These are phyloP conservation scores for Takashimella tepidaria DNA, from an alignment of 1,284 basidiomycete genomes.

Conservation along the genomic window DNA sequence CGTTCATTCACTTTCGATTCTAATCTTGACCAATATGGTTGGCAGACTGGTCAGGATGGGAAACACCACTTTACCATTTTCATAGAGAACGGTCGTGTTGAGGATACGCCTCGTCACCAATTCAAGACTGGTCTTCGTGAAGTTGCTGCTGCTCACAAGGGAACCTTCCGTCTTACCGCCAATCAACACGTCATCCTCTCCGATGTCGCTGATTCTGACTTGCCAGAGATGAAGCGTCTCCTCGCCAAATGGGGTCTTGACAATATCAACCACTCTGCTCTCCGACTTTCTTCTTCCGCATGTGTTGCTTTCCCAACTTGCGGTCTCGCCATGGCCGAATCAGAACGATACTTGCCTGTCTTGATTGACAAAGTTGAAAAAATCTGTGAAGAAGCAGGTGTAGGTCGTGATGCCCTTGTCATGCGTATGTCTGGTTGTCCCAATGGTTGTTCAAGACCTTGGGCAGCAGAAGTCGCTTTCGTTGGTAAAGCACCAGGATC, in stretches of 20 bases:
- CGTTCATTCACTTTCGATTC: slow-evolving; percentile 76
- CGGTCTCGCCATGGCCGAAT: slow-evolving; percentile 91
- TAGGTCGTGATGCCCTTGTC: slow-evolving; percentile 88
- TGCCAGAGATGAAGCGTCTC: slow-evolving; percentile 71
- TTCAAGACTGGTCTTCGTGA: slow-evolving; percentile 92
- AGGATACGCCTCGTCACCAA: slow-evolving; percentile 81
- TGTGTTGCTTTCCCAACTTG: slow-evolving; percentile 99
- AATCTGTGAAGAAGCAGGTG: slow-evolving; percentile 86
- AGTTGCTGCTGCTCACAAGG: slow-evolving; percentile 91
- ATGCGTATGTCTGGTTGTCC: slow-evolving; percentile 99
- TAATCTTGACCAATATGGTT: slow-evolving; percentile 93
- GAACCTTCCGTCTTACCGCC: slow-evolving; percentile 82
- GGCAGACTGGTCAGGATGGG: slow-evolving; percentile 82
- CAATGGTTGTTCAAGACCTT: slow-evolving; percentile 88
- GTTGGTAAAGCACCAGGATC: slow-evolving; percentile 93
- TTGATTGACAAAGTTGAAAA: slow-evolving; percentile 93
- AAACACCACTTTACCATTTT: slow-evolving; percentile 89
- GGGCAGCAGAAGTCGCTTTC: slow-evolving; percentile 92
- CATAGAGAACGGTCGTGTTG: slow-evolving; percentile 95
- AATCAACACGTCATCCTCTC: slow-evolving; percentile 94
- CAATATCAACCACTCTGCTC: slow-evolving; percentile 71
- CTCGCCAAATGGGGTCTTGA: slow-evolving; percentile 87
- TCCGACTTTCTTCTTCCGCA: slow-evolving; percentile 81
- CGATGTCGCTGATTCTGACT: slow-evolving; percentile 68
- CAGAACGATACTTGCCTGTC: slow-evolving; percentile 89